These are phyloP conservation scores for Calocera cornea DNA, from an alignment of 768 basidiomycete species.

Conservation along the genomic window DNA sequence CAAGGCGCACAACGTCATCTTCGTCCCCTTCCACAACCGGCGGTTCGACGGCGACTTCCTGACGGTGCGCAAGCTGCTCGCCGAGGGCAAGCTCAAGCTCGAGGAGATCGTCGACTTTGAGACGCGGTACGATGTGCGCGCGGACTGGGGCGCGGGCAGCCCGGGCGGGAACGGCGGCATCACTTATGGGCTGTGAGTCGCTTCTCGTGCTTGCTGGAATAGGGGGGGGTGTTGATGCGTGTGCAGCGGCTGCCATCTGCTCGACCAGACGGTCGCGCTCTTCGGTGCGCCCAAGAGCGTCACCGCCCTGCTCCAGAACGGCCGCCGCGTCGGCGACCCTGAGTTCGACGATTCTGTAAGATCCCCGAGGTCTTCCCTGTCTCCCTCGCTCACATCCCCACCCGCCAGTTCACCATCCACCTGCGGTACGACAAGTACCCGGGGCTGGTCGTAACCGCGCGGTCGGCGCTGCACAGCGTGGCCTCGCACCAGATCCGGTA, in stretches of 20 bases:
- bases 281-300: constrained; percentile 6
- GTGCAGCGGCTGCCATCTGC: constrained; percentile 1
- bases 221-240: neutral
- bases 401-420: constrained; percentile 5
- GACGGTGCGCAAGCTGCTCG: neutral
- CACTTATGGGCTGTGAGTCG: constrained; percentile 5
- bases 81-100: neutral
- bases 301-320: constrained; percentile 4
- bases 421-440: constrained; percentile 4
- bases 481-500: neutral
- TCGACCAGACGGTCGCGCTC: constrained; percentile 8
- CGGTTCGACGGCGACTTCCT: constrained; percentile 12
- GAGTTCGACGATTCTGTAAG: constrained; percentile 7
- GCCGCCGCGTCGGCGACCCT: constrained; percentile 1
- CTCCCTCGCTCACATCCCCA: neutral
- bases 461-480: neutral
- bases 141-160: constrained; percentile 1
- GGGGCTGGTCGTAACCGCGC: neutral
- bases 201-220: neutral
- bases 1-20: constrained; percentile 4
- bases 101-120: neutral
- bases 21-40: constrained; percentile 14
- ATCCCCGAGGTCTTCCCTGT: neutral
- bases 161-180: constrained; percentile 4
- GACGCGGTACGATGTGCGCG: neutral